Evolutionary conservation across 179 eudicot species (phyloP).

Genomic region (Patellifolia procumbens): DNA sequence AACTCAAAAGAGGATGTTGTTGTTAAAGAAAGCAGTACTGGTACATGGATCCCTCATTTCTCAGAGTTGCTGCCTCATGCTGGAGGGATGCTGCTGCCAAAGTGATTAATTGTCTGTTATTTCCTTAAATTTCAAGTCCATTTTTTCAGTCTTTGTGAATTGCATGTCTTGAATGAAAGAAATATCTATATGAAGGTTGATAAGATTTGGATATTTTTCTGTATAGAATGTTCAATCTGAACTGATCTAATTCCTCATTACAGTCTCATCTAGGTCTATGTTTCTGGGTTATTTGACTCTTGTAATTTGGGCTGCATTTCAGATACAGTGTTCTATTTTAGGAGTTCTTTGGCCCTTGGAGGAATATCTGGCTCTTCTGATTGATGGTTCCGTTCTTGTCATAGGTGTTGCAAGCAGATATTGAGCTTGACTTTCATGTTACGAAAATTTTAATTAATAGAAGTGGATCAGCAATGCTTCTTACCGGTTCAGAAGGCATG

Average conservation of each 20-base stretch:
- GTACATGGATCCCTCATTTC: not conserved
- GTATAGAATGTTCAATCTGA: not conserved
- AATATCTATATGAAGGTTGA: not conserved
- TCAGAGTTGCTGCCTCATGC: not conserved
- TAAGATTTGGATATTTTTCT: not conserved
- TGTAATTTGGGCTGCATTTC: not conserved
- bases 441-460: conserved; percentile 65
- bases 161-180: not conserved
- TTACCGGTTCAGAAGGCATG: conserved; percentile 64
- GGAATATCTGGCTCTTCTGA: conserved; percentile 13
- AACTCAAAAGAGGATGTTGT: not conserved
- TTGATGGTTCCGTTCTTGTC: conserved; percentile 22
- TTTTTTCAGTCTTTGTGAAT: not conserved
- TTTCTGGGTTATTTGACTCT: not conserved
- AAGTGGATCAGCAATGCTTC: conserved; percentile 79
- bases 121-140: not conserved
- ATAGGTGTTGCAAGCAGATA: conserved; percentile 76
- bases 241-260: not conserved
- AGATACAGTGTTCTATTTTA: not conserved
- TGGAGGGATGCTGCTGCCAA: too few species aligned
- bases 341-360: not conserved
- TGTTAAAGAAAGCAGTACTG: not conserved
- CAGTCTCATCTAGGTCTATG: not conserved
- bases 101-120: not conserved
- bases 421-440: conserved; percentile 54